Conservation (phyloP, 176 grass and related monocot genomes). For the Eragrostis nindensis region DNA sequence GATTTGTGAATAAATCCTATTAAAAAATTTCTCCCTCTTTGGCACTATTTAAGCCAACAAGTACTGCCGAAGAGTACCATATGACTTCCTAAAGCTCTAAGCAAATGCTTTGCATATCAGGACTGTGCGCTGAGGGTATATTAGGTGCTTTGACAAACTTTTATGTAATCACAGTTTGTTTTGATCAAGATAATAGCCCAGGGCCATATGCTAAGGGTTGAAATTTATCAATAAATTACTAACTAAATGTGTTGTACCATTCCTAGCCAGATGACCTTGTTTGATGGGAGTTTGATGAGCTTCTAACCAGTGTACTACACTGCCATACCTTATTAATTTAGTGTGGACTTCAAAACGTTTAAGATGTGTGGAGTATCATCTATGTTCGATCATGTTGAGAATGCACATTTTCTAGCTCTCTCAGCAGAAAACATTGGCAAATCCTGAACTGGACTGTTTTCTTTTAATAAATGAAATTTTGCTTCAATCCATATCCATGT, state of each 20-base stretch:
- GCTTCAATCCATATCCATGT: not conserved
- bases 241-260: slow-evolving; percentile 17
- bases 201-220: slow-evolving; percentile 2
- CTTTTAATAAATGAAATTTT: not conserved
- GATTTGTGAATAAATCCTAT: slow-evolving; percentile 8
- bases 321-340: not conserved
- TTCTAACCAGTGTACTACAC: not conserved
- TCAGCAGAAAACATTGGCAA: not conserved
- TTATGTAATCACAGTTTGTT: slow-evolving; percentile 15
- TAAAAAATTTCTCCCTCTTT: not conserved
- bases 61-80: not conserved
- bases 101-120: slow-evolving; percentile 14
- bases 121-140: not conserved
- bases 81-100: not conserved
- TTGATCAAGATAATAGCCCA: slow-evolving; percentile 9
- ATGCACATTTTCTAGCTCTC: not conserved
- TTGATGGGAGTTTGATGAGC: not conserved
- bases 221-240: not conserved
- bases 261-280: not conserved
- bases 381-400: no score
- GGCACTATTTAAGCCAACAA: slow-evolving; percentile 1
- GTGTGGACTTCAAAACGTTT: not conserved
- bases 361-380: not conserved
- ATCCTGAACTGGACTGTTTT: not conserved
- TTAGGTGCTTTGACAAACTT: slow-evolving; percentile 12